Conservation (phyloP, 805 yeast species). For the Candida michaelii region DNA sequence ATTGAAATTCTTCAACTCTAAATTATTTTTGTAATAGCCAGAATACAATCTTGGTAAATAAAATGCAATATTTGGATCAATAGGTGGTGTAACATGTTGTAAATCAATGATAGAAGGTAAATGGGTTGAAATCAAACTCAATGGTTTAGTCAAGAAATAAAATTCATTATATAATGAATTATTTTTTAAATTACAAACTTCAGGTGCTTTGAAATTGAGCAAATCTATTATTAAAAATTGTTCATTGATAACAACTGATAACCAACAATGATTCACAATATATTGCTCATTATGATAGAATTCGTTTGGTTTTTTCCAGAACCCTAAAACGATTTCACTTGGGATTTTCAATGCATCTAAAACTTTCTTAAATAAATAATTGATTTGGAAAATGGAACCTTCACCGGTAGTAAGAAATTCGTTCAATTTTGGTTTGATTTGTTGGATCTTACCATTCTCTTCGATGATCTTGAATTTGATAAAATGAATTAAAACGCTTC, state of each 20-base stretch:
- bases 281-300: slow-evolving; percentile 50
- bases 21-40: slow-evolving; percentile 60
- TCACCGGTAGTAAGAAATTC: slow-evolving; percentile 47
- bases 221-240: slow-evolving; percentile 79
- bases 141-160: slow-evolving; percentile 79
- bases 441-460: slow-evolving; percentile 36
- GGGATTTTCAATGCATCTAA: slow-evolving; percentile 68
- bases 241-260: slow-evolving; percentile 70
- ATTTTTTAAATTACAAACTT: slow-evolving; percentile 31
- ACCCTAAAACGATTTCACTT: slow-evolving; percentile 78
- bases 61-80: slow-evolving; percentile 74
- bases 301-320: slow-evolving; percentile 75
- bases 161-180: slow-evolving; percentile 44
- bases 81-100: slow-evolving; percentile 84
- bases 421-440: slow-evolving; percentile 39
- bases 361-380: slow-evolving; percentile 72
- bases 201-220: slow-evolving; percentile 37
- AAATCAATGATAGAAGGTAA: slow-evolving; percentile 75
- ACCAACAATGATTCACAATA: slow-evolving; percentile 83
- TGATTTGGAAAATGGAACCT: slow-evolving; percentile 70
- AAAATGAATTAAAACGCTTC: slow-evolving; percentile 68
- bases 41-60: slow-evolving; percentile 87
- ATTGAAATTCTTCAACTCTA: slow-evolving; percentile 65
- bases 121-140: slow-evolving; percentile 77
- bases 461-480: slow-evolving; percentile 53